phyloP scores from a whole-genome alignment of 2,329 filamentous ascomycete genomes.

The Nigrospora sphaerica region DNA sequence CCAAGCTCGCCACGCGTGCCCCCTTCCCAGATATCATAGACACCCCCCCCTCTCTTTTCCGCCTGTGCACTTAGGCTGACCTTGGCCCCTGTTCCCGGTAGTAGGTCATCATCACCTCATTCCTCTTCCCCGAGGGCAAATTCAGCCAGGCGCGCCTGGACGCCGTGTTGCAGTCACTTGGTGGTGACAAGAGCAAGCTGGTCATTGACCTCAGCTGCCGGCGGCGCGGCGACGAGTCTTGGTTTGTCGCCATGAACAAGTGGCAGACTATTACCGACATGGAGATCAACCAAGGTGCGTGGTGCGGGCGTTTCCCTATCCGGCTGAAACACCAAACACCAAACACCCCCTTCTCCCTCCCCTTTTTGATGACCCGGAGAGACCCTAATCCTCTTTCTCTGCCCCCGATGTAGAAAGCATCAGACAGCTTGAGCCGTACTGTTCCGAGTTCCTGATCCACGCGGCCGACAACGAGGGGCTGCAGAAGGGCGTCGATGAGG shows the following conservation, averaged over 20 bases:
- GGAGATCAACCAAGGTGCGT: constrained; percentile 76
- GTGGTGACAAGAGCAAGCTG: constrained; percentile 68
- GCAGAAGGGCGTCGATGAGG: constrained; percentile 83
- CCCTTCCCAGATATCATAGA: too few species aligned
- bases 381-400: not conserved
- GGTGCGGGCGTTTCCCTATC: not conserved
- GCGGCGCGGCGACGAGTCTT: constrained; percentile 60
- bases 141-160: constrained; percentile 76
- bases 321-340: not conserved
- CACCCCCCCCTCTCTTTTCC: too few species aligned
- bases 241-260: constrained; percentile 98
- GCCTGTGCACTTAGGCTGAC: too few species aligned
- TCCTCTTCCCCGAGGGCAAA: constrained; percentile 75
- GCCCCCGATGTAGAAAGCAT: constrained; percentile 61
- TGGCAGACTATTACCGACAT: constrained; percentile 98
- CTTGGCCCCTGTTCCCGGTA: not conserved
- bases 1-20: too few species aligned
- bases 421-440: constrained; percentile 75
- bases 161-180: constrained; percentile 65
- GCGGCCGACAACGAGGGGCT: constrained; percentile 95
- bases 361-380: not conserved
- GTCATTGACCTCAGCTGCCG: constrained; percentile 95
- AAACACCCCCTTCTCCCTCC: not conserved
- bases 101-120: constrained; percentile 96
- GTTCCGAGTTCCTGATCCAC: constrained; percentile 94